Evolutionary conservation across 768 basidiomycete species (phyloP).

Genomic region (Chlorophyllum brunneum): DNA sequence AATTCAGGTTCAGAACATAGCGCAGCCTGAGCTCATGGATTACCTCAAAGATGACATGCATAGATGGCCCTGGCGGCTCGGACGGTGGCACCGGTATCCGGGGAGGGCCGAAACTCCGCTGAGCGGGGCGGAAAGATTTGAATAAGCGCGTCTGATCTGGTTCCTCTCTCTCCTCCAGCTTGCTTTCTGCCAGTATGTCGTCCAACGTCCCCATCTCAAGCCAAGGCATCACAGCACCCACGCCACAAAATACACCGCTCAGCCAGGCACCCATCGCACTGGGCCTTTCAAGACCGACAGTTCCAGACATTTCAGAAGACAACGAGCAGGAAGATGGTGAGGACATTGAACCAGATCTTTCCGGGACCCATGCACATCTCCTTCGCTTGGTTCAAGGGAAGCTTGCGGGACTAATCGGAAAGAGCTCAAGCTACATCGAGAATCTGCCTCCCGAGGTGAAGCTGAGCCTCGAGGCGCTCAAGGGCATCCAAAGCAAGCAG

Average conservation of each 20-base stretch:
- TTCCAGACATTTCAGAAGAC: conserved; percentile 84
- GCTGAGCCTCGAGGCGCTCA: conserved; percentile 84
- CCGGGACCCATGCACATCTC: conserved; percentile 57
- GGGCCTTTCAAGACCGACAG: conserved; percentile 82
- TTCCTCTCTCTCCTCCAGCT: conserved; percentile 11
- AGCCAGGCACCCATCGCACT: conserved; percentile 74
- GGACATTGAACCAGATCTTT: conserved; percentile 29
- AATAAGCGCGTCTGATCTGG: conserved; percentile 7
- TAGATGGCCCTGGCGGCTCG: not conserved
- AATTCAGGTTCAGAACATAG: too few species aligned
- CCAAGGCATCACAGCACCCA: conserved; percentile 74
- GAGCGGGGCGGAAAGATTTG: conserved; percentile 12
- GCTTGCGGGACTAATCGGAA: conserved; percentile 81
- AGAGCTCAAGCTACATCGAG: conserved; percentile 95
- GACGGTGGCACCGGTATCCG: conserved; percentile 1
- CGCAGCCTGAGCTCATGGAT: too few species aligned
- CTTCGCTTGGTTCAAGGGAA: conserved; percentile 85
- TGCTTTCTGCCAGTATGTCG: conserved; percentile 45
- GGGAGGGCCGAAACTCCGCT: conserved; percentile 17
- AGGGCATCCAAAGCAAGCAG: conserved; percentile 92
- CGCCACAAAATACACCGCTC: conserved; percentile 90
- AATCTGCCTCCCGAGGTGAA: conserved; percentile 77
- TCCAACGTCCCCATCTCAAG: conserved; percentile 61
- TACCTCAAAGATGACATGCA: not conserved
- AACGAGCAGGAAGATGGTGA: conserved; percentile 65